Percentiles rank a stretch among this genome's conserved stretches.
These are phyloP conservation scores for Margaritispora aquatica DNA, from an alignment of 495 filamentous ascomycete species.

Conservation along the genomic window DNA sequence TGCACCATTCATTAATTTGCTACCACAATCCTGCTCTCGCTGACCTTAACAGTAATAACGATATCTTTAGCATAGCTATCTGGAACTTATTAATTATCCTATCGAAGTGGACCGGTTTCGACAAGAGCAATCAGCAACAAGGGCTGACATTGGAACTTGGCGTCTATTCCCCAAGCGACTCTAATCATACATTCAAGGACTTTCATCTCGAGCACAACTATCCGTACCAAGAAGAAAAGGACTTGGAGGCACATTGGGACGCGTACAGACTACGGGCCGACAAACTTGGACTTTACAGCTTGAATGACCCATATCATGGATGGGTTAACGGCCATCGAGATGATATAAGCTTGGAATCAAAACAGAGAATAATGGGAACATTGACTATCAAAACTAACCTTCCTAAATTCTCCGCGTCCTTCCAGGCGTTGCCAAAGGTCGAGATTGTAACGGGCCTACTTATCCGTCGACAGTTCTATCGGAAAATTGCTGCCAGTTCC, in stretches of 20 bases:
- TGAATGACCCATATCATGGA: conserved; percentile 20
- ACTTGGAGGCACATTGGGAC: conserved; percentile 17
- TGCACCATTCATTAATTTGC: conserved; percentile 8
- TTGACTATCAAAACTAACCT: conserved; percentile 18
- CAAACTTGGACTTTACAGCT: conserved; percentile 16
- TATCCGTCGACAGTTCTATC: too few relatives aligned
- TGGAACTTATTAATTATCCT: conserved; percentile 22
- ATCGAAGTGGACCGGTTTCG: conserved; percentile 16
- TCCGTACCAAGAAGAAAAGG: conserved; percentile 36
- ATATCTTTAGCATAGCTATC: conserved; percentile 19
- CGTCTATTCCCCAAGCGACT: conserved; percentile 22
- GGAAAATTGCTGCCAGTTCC: too few relatives aligned
- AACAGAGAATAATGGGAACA: conserved; percentile 23
- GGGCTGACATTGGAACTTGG: conserved; percentile 22
- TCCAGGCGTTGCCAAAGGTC: too few relatives aligned
- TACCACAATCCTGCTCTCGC: conserved; percentile 14
- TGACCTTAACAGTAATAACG: conserved; percentile 20
- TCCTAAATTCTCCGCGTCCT: conserved; percentile 17
- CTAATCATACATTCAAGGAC: conserved; percentile 22
- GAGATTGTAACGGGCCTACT: too few relatives aligned
- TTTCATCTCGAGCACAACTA: conserved; percentile 45
- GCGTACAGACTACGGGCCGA: conserved; percentile 19
- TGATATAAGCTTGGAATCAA: conserved; percentile 20
- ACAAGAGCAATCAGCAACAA: conserved; percentile 11
- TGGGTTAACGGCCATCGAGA: conserved; percentile 17